Base-by-base conservation (phyloP, 169 alveolate species). In the Plasmodium gonderi region DNA sequence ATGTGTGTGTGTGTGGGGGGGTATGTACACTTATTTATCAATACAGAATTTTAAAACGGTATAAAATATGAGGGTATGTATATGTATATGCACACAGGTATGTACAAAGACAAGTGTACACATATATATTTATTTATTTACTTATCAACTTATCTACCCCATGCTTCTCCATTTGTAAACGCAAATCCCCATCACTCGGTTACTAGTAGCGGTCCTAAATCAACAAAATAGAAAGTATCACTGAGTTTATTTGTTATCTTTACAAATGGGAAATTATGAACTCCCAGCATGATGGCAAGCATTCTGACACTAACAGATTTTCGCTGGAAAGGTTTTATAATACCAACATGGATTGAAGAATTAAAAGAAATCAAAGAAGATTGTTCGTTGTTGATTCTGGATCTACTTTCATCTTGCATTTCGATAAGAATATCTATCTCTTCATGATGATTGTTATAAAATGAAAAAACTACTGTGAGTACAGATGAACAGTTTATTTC, bases 401-500 rank as follows among this genome's bases (percentile, higher is more conserved):
- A 7, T 36, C 38, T 75, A 17, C 40, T 68, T 12, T 68, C 60
- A 3, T 82, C 91, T 82, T 82, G 69, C 17, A 82, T 82, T 75
- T 82, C 75, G 36, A 82, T 82, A 6, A 40, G 51, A 31, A 82
- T 8, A 38, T 82, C 82, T 12, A 82, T 82, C 20, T 82, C 91
- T 54, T 82, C 91, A 40, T 69, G 75, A 51, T 68, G 81, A 54
- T 69, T 33, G 38, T 82, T 82, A 31, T 68, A 82, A 72, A 82
- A 82, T 31, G 80, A 68, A 26, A 82, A 82, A 31, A 82, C 60
- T 6, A 79, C 91, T 51, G 60, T 44, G 45, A 82, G 60, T 11
- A 82, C 76, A 38, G 91, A 82, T 9, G 91, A 82, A 68, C 40
- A 67, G 60, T 82, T 82, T 29, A 82, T 82, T 82, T 82, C 91